A percentile compares a stretch with the other conserved stretches of the same genome.
These are phyloP conservation scores for Gentiana dahurica DNA, from an alignment of 257 asterid species.

Conservation along the genomic window DNA sequence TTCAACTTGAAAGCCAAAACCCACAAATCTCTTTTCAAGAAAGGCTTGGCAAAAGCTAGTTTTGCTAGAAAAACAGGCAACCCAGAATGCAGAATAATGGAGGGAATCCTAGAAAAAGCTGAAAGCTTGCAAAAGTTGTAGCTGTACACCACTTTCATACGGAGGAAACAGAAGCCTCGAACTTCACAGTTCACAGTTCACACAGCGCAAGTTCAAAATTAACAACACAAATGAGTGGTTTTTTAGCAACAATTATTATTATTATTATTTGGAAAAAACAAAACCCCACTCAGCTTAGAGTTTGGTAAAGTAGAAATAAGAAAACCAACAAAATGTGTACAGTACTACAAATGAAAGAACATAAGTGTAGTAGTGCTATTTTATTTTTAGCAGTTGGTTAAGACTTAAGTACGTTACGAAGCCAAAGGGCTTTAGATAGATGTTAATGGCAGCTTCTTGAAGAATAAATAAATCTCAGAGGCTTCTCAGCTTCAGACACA, in stretches of 20 bases:
- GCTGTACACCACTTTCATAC: not conserved
- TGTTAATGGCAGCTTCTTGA: not conserved
- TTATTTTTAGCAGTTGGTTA: no score
- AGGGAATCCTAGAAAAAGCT: not conserved
- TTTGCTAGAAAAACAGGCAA: not conserved
- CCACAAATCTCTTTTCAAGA: not conserved
- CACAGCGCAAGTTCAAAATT: no score
- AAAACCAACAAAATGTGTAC: not conserved
- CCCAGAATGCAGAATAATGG: constrained; percentile 1
- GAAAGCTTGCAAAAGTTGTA: constrained; percentile 2
- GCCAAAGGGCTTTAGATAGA: not conserved
- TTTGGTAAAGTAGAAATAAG: not conserved
- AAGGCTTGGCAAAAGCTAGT: not conserved
- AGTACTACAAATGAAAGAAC: not conserved
- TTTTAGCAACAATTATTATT: not conserved
- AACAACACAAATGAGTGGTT: not conserved
- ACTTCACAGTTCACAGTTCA: not conserved
- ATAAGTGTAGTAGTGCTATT: not conserved
- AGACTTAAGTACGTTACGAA: not conserved
- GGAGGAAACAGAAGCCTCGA: not conserved
- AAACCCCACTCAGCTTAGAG: not conserved
- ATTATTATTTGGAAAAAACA: not conserved
- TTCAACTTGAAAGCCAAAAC: not conserved
- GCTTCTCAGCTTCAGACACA: not conserved
- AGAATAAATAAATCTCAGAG: not conserved